Conservation (phyloP, 23 red algal species). For the Porphyridium purpureum region DNA sequence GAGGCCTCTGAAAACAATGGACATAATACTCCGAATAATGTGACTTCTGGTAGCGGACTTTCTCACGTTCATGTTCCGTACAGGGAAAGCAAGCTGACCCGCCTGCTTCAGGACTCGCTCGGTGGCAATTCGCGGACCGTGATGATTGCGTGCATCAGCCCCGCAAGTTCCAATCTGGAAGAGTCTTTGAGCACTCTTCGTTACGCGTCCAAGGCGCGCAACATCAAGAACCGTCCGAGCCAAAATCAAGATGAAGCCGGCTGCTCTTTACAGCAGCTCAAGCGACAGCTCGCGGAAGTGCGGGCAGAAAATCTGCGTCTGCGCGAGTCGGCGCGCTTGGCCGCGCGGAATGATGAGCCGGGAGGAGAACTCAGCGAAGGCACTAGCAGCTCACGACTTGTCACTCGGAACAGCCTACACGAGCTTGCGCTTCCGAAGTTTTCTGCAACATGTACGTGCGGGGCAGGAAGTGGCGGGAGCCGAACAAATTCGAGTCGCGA, state of each 20-base stretch:
- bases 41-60: neutral
- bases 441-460: no score
- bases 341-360: neutral
- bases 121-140: conserved; percentile 67
- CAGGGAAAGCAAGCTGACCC: conserved; percentile 84
- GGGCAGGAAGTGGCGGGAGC: no score
- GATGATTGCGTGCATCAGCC: conserved; percentile 58
- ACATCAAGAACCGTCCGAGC: conserved; percentile 8
- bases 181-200: conserved; percentile 62
- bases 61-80: conserved; percentile 85
- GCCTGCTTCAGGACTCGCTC: conserved; percentile 76
- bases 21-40: no score
- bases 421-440: no score
- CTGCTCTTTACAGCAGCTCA: neutral
- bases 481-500: no score
- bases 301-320: neutral
- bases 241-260: conserved; percentile 2
- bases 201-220: conserved; percentile 31
- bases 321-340: neutral
- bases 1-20: no score
- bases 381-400: neutral
- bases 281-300: neutral
- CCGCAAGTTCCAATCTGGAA: conserved; percentile 60
- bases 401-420: no score
- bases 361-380: neutral